Base-by-base conservation (phyloP, 2,329 filamentous ascomycete genomes). In the Diaporthe australafricana region DNA sequence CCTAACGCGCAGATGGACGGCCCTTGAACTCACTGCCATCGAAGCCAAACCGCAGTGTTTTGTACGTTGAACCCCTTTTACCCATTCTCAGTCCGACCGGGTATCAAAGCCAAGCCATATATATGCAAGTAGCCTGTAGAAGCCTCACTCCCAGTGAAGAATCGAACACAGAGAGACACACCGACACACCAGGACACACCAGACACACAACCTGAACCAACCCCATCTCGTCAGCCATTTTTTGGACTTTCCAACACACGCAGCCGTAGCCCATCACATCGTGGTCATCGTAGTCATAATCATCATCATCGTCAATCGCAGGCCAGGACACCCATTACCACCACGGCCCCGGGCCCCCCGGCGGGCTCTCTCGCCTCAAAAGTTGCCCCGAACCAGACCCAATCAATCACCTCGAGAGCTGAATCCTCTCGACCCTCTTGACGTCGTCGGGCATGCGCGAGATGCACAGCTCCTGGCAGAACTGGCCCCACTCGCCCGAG, bases 401-500 rank as follows among this genome's bases (percentile, higher is more conserved):
- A 32, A 22, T 17, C 38, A 12, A 22, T 65, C 35, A 62, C 55
- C 62, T 62, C 30, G 56, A 52, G 12, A 74, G 70, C 62, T 81
- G 78, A 69, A 82, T 79, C 70, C 83, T 83, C 74, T 87, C 86
- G 38, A 89, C 85, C 53, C 82, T 81, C 78, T 87, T 85, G 70
- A 91, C 87, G 65, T 90, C 87, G 77, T 90, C 85, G 1, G 88
- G 88, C 83, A 88, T 89, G 40, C 90, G 83, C 38, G 86, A 86
- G 70, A 92, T 89, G 76, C 90, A 92, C 77, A 97, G 80, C 79
- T 90, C 89, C 75, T 91, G 84, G 78, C 93, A 95, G 79, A 96
- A 96, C 74, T 90, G 85, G 0, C 93, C 92, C 88, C 93, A 95
- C 75, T 96, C 92, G 1, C 92, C 90, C 74, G 88, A 90, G 0